phyloP scores from a whole-genome alignment of 257 asterid species.

The Cinchona pubescens region DNA sequence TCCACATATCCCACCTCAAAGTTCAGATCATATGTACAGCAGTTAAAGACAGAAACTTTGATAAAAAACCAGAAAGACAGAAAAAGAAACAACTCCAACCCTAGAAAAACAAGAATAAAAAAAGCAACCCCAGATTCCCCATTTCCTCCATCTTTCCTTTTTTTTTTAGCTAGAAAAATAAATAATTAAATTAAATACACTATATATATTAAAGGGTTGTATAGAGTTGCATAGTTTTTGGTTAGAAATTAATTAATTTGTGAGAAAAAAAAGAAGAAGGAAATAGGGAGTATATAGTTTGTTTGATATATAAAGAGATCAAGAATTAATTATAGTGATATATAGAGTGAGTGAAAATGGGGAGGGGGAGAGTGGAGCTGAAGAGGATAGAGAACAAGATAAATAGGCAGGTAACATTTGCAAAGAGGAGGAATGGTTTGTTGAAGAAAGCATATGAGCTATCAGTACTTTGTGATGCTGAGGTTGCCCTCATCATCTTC shows the following conservation, averaged over 20 bases:
- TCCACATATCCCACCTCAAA: neutral
- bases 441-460: slow-evolving; percentile 82
- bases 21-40: neutral
- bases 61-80: neutral
- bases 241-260: slow-evolving; percentile 4
- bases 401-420: slow-evolving; percentile 85
- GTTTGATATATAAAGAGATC: no score
- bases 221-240: slow-evolving; percentile 4
- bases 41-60: neutral
- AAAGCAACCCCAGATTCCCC: slow-evolving; percentile 12
- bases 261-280: no score
- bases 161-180: neutral
- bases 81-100: slow-evolving; percentile 16
- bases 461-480: slow-evolving; percentile 80
- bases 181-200: no score
- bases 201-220: slow-evolving; percentile 25
- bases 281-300: no score
- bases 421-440: slow-evolving; percentile 79
- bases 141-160: no score
- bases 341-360: slow-evolving; percentile 41
- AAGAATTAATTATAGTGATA: no score
- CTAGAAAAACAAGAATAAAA: neutral
- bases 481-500: slow-evolving; percentile 79
- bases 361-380: slow-evolving; percentile 88
- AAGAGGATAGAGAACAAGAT: slow-evolving; percentile 89